Conservation (phyloP, 2,329 filamentous ascomycete species). For the Cercospora sp. region DNA sequence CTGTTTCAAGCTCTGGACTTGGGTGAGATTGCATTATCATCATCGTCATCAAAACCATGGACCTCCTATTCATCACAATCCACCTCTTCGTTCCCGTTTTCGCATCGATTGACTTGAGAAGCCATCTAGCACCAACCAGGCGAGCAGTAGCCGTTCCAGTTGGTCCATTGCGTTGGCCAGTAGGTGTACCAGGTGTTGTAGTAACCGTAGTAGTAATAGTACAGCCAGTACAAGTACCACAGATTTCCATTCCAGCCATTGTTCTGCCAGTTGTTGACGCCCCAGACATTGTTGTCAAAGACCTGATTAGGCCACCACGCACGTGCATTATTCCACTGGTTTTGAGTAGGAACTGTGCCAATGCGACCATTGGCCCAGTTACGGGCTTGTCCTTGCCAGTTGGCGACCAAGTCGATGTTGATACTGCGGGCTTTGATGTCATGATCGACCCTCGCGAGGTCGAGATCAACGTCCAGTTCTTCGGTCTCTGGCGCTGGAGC, state of each 20-base stretch:
- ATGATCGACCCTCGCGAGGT: neutral
- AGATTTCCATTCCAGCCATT: neutral
- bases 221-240: slow-evolving; percentile 8
- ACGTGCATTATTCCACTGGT: neutral
- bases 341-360: neutral
- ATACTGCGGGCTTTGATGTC: slow-evolving; percentile 1
- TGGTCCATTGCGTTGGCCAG: neutral
- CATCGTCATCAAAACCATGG: neutral
- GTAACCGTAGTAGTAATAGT: neutral
- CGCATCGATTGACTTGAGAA: neutral
- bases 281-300: neutral
- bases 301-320: neutral
- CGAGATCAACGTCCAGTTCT: neutral
- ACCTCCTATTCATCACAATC: neutral
- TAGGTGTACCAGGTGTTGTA: slow-evolving; percentile 1
- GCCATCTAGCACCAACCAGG: slow-evolving; percentile 6
- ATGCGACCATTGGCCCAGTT: neutral
- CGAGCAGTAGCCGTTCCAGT: neutral
- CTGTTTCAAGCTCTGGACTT: slow-evolving; percentile 9
- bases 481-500: neutral
- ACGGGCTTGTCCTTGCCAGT: neutral
- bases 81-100: neutral
- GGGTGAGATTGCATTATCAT: slow-evolving; percentile 1
- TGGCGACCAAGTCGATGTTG: neutral
- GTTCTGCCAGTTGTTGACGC: slow-evolving; percentile 5